Evolutionary conservation across 108 stramenopile species (phyloP).

Genomic region (Skeletonema menzelii): DNA sequence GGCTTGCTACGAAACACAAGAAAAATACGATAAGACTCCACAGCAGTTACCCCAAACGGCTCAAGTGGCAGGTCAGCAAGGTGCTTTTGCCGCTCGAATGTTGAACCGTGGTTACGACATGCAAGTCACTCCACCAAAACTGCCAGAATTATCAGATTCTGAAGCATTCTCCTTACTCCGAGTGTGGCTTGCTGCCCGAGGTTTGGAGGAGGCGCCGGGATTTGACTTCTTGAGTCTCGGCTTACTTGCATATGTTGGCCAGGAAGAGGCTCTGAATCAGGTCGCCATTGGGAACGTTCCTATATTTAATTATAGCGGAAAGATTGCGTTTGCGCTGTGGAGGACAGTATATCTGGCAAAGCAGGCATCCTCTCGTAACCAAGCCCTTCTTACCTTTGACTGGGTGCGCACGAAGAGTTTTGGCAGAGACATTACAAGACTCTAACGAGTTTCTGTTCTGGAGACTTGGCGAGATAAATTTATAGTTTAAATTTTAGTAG

Average conservation of each 20-base stretch:
- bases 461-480: background rate
- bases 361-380: conserved; percentile 75
- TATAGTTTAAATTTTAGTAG: background rate
- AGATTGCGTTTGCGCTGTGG: conserved; percentile 71
- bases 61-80: conserved; percentile 39
- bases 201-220: conserved; percentile 10
- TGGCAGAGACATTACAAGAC: conserved; percentile 78
- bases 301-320: conserved; percentile 51
- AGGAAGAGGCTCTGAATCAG: conserved; percentile 23
- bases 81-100: conserved; percentile 33
- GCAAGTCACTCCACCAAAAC: background rate
- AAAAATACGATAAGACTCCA: conserved; percentile 17
- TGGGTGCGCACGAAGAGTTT: conserved; percentile 76
- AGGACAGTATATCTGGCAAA: conserved; percentile 81
- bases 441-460: conserved; percentile 34
- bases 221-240: conserved; percentile 22
- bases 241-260: conserved; percentile 22
- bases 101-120: conserved; percentile 30
- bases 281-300: conserved; percentile 46
- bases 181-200: conserved; percentile 9
- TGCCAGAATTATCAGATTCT: conserved; percentile 6
- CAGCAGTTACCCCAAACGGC: conserved; percentile 38
- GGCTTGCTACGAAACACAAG: conserved; percentile 5
- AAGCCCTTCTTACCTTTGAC: conserved; percentile 77
- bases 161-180: conserved; percentile 13